Evolutionary conservation across 345 rosid genomes (phyloP).

Genomic region (Eucalyptus microcorys): DNA sequence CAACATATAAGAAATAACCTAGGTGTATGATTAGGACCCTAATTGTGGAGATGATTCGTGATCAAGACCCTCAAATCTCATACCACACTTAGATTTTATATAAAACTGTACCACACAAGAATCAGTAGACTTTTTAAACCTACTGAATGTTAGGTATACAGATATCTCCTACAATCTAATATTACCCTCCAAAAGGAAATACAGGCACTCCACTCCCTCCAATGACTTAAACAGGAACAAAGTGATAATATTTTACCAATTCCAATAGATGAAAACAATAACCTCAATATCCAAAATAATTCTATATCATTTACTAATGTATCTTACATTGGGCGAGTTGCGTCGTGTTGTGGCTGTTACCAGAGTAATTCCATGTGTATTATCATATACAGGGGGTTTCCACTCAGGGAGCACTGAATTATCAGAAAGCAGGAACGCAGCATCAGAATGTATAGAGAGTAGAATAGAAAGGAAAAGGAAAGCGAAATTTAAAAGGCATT

Average conservation of each 20-base stretch:
- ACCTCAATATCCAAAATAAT: background rate
- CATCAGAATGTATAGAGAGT: background rate
- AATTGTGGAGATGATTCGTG: background rate
- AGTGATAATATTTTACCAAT: background rate
- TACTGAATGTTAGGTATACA: background rate
- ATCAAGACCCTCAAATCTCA: background rate
- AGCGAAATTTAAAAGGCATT: background rate
- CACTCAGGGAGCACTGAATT: conserved; percentile 82
- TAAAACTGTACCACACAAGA: background rate
- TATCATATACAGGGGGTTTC: conserved; percentile 97
- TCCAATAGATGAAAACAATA: background rate
- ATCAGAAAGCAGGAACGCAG: background rate
- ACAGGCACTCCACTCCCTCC: background rate
- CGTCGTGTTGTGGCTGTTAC: conserved; percentile 95
- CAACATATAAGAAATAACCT: background rate
- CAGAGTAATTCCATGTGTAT: conserved; percentile 55
- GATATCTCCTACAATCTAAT: background rate
- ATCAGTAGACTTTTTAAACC: background rate
- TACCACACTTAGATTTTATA: background rate
- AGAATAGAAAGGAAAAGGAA: background rate
- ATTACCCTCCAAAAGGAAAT: background rate
- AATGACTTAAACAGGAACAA: background rate
- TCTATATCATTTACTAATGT: background rate
- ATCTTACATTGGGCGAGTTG: conserved; percentile 77
- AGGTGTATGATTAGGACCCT: background rate